Evolutionary conservation across 2,329 filamentous ascomycete species (phyloP).

Genomic region (Alternaria brassicae): DNA sequence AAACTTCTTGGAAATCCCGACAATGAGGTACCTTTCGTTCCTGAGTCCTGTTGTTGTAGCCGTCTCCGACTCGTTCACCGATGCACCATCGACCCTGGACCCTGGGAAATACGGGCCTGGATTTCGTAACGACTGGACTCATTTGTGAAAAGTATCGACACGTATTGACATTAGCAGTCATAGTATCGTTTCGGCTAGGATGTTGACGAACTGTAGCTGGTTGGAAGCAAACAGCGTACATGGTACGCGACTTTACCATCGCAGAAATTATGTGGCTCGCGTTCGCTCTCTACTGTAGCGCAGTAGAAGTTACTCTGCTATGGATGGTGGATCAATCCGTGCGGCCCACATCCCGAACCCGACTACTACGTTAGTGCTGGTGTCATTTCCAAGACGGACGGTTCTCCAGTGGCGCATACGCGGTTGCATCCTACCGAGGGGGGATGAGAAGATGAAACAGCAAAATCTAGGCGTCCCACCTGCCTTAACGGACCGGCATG

Average conservation of each 20-base stretch:
- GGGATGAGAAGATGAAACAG: slow-evolving; percentile 5
- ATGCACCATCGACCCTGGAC: slow-evolving; percentile 3
- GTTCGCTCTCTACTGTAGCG: neutral
- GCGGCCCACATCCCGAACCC: slow-evolving; percentile 4
- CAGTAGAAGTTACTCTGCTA: neutral
- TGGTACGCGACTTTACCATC: neutral
- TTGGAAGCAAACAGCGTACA: neutral
- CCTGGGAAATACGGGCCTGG: neutral
- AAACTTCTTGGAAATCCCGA: slow-evolving; percentile 4
- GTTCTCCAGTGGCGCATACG: neutral
- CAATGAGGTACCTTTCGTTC: neutral
- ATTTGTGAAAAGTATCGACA: neutral
- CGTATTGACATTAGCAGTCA: neutral
- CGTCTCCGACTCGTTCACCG: slow-evolving; percentile 10
- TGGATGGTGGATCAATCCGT: neutral
- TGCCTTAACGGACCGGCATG: slow-evolving; percentile 1
- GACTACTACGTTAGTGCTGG: slow-evolving; percentile 4
- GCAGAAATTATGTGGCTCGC: neutral
- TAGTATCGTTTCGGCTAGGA: neutral
- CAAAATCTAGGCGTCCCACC: neutral
- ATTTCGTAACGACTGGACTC: neutral
- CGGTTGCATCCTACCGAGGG: slow-evolving; percentile 14
- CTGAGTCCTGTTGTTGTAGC: slow-evolving; percentile 6
- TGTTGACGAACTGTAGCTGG: neutral
- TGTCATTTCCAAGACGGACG: neutral